These are phyloP conservation scores for Karstenula rhodostoma DNA, from an alignment of 2,329 filamentous ascomycete genomes.

Conservation along the genomic window DNA sequence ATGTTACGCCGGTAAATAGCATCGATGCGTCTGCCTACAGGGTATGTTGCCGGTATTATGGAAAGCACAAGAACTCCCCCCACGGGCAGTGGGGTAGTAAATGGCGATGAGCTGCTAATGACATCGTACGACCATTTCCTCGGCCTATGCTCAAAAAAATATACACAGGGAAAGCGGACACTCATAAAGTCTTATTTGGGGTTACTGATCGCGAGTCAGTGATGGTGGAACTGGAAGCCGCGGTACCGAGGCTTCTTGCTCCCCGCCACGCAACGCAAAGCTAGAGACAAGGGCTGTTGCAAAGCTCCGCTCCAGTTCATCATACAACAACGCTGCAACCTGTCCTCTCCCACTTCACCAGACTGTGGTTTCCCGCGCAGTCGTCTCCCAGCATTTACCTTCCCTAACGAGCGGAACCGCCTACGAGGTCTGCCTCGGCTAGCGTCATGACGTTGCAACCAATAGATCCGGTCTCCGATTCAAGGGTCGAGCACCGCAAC, in stretches of 20 bases:
- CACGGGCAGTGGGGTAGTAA: slow-evolving; percentile 25
- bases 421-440: slow-evolving; percentile 12
- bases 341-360: neutral
- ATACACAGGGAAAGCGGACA: neutral
- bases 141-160: slow-evolving; percentile 8
- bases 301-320: neutral
- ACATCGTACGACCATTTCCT: slow-evolving; percentile 16
- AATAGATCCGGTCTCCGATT: slow-evolving; percentile 68
- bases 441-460: slow-evolving; percentile 65
- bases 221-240: neutral
- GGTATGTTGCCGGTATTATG: slow-evolving; percentile 21
- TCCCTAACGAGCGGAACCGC: slow-evolving; percentile 21
- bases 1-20: slow-evolving; percentile 29
- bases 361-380: slow-evolving; percentile 1
- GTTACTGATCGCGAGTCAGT: neutral
- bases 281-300: neutral
- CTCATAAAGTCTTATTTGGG: neutral
- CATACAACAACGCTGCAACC: neutral
- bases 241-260: slow-evolving; percentile 17
- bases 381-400: slow-evolving; percentile 12
- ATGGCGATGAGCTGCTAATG: slow-evolving; percentile 10
- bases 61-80: slow-evolving; percentile 20
- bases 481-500: slow-evolving; percentile 70
- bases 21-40: slow-evolving; percentile 3
- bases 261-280: too few relatives aligned